A percentile compares a stretch with the other conserved stretches of the same genome.
These are phyloP conservation scores for Eucalyptus tenuipes DNA, from an alignment of 345 rosid genomes.

Conservation along the genomic window DNA sequence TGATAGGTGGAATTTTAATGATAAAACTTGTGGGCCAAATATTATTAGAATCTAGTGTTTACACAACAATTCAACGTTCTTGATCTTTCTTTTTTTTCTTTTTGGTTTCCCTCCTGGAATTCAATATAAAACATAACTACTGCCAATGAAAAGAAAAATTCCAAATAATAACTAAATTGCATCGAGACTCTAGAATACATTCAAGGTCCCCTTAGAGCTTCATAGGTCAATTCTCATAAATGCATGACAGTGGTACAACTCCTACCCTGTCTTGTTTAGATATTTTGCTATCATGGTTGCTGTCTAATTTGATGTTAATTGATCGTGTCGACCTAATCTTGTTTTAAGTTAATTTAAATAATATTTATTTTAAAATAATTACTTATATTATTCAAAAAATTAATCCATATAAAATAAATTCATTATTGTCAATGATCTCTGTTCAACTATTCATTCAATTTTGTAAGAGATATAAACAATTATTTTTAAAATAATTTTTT, in stretches of 20 bases:
- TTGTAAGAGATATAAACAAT: too few relatives aligned
- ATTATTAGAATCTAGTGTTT: neutral
- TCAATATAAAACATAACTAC: neutral
- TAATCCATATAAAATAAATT: too few relatives aligned
- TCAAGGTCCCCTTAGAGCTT: neutral
- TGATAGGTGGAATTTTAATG: neutral
- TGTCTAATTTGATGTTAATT: neutral
- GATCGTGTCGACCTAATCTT: neutral
- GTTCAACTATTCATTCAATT: neutral
- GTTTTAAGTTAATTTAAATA: too few relatives aligned
- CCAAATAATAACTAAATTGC: neutral
- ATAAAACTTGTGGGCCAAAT: neutral
- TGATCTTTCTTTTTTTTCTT: neutral
- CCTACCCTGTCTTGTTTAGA: neutral
- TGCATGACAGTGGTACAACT: neutral
- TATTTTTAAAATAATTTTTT: accelerated
- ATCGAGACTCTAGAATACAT: neutral
- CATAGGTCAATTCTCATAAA: neutral
- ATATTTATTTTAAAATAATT: too few relatives aligned
- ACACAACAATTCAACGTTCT: neutral
- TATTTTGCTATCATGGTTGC: neutral
- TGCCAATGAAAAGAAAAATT: neutral
- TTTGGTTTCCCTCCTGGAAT: neutral
- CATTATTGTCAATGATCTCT: neutral
- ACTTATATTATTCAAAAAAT: too few relatives aligned